phyloP scores from a whole-genome alignment of 768 basidiomycete genomes.

The Lactifluus hygrophoroides region DNA sequence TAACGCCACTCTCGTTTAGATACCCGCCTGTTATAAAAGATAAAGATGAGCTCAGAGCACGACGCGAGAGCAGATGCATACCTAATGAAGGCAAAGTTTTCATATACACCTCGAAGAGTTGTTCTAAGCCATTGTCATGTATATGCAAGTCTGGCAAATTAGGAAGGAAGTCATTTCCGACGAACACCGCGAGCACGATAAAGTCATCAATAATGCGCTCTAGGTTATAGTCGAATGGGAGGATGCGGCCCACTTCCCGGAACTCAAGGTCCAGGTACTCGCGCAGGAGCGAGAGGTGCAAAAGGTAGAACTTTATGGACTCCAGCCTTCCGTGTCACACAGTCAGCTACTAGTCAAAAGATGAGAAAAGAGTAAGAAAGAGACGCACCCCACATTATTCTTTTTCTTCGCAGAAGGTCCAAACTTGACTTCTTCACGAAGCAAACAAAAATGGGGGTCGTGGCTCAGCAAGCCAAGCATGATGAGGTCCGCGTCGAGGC shows the following conservation, averaged over 20 bases:
- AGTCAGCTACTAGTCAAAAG: not conserved
- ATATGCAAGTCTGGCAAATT: slow-evolving; percentile 96
- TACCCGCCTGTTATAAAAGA: slow-evolving; percentile 62
- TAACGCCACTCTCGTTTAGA: slow-evolving; percentile 81
- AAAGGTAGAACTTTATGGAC: slow-evolving; percentile 84
- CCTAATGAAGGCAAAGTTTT: slow-evolving; percentile 72
- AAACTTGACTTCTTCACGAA: slow-evolving; percentile 98
- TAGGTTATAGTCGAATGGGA: slow-evolving; percentile 79
- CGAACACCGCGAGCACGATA: slow-evolving; percentile 90
- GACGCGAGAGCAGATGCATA: slow-evolving; percentile 25
- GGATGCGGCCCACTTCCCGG: slow-evolving; percentile 50
- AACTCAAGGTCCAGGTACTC: slow-evolving; percentile 98
- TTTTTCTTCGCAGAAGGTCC: slow-evolving; percentile 75
- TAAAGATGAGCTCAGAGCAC: not conserved
- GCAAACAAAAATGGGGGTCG: slow-evolving; percentile 96
- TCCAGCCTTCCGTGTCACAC: slow-evolving; percentile 40
- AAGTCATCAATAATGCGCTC: slow-evolving; percentile 98
- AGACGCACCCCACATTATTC: slow-evolving; percentile 42
- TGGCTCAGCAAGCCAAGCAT: slow-evolving; percentile 97
- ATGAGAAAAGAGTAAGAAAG: not conserved
- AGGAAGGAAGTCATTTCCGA: slow-evolving; percentile 96
- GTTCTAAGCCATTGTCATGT: slow-evolving; percentile 92
- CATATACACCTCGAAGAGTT: slow-evolving; percentile 93
- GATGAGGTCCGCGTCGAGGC: slow-evolving; percentile 95
- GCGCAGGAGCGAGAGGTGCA: slow-evolving; percentile 90